Conservation (phyloP, 2,329 filamentous ascomycete species). For the Dryadomyces quercivorus region DNA sequence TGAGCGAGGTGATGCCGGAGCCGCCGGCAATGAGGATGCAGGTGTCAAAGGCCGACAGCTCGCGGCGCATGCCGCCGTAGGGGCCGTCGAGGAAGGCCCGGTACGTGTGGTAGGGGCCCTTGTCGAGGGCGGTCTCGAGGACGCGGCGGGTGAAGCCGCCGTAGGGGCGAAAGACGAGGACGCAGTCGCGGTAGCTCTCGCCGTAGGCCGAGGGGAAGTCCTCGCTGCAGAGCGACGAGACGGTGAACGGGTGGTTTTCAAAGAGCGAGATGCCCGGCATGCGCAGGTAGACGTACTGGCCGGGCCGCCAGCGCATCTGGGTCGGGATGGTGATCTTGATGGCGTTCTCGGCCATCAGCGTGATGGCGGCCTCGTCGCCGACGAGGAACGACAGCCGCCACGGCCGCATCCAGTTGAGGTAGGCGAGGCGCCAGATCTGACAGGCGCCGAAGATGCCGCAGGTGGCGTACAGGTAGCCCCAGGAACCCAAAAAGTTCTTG, state of each 20-base stretch:
- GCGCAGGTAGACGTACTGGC: conserved; percentile 87
- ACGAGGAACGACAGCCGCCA: conserved; percentile 72
- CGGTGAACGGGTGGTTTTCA: conserved; percentile 92
- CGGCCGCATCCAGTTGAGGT: conserved; percentile 81
- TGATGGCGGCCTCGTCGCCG: conserved; percentile 83
- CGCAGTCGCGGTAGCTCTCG: conserved; percentile 76
- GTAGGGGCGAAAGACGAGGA: conserved; percentile 83
- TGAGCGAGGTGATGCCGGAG: conserved; percentile 85
- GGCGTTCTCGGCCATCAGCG: conserved; percentile 82
- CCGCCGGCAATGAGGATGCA: conserved; percentile 89
- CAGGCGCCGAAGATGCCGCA: conserved; percentile 67
- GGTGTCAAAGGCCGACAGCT: conserved; percentile 84
- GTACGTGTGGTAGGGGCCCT: conserved; percentile 85
- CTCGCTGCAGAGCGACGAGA: conserved; percentile 82
- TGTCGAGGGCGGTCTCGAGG: conserved; percentile 68
- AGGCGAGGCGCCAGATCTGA: conserved; percentile 64
- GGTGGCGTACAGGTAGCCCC: conserved; percentile 77
- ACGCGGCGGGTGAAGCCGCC: conserved; percentile 81
- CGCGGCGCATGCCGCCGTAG: conserved; percentile 86
- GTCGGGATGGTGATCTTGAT: conserved; percentile 93
- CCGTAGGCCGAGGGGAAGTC: conserved; percentile 90
- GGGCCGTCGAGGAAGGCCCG: conserved; percentile 87
- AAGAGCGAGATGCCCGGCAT: conserved; percentile 87
- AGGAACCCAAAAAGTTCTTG: conserved; percentile 81
- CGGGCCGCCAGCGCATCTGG: conserved; percentile 82